Conservation (phyloP, 108 stramenopile species). For the Discostella pseudostelligera region DNA sequence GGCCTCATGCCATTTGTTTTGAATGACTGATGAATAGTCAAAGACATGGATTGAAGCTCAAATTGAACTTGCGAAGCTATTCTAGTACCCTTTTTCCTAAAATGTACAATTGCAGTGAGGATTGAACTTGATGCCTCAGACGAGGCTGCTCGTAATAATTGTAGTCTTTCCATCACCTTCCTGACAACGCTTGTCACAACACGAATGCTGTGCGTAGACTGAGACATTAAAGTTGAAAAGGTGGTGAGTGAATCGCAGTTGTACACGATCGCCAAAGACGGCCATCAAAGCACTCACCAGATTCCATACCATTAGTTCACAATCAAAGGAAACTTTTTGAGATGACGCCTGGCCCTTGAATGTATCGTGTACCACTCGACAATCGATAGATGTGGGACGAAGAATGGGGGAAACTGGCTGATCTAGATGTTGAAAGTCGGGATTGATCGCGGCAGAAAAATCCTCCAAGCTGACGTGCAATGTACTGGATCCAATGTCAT, state of each 20-base stretch:
- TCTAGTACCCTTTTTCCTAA: conserved; percentile 68
- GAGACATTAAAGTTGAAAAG: conserved; percentile 16
- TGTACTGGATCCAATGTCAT: conserved; percentile 65
- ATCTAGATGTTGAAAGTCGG: conserved; percentile 41
- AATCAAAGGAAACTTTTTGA: conserved; percentile 72
- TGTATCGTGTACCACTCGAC: conserved; percentile 63
- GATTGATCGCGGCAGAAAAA: conserved; percentile 60
- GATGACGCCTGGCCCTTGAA: conserved; percentile 60
- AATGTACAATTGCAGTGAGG: conserved; percentile 34
- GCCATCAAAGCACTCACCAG: not conserved
- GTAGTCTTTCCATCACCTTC: conserved; percentile 57
- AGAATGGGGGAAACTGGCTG: conserved; percentile 45
- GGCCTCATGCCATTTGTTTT: conserved; percentile 55
- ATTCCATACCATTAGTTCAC: conserved; percentile 44
- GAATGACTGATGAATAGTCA: conserved; percentile 55
- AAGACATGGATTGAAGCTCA: conserved; percentile 63
- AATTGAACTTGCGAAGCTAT: conserved; percentile 64
- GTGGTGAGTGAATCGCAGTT: not conserved
- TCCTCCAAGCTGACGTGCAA: conserved; percentile 70
- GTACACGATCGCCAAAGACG: not conserved
- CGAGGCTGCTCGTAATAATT: conserved; percentile 11
- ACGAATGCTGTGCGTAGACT: conserved; percentile 57
- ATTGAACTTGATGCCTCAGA: not conserved
- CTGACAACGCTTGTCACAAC: conserved; percentile 54
- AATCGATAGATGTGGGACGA: conserved; percentile 61